These are phyloP conservation scores for Pythium insidiosum DNA, from an alignment of 352 stramenopile species.

Conservation along the genomic window DNA sequence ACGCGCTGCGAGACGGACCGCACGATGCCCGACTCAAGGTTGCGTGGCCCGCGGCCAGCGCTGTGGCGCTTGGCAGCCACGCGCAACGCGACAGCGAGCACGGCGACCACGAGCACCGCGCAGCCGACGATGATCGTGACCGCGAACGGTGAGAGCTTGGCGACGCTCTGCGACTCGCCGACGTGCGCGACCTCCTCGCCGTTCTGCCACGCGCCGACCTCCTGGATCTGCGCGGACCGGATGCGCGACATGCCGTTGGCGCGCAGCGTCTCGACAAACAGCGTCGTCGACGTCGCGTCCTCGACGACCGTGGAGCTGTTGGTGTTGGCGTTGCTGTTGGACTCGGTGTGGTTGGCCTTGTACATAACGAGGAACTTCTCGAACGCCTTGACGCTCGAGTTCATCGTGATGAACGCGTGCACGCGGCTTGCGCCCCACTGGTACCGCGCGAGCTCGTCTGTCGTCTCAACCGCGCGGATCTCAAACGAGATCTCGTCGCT, in stretches of 20 bases:
- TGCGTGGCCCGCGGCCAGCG: conserved; percentile 11
- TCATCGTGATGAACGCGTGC: conserved; percentile 26
- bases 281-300: not conserved
- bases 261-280: conserved; percentile 20
- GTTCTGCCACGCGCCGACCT: conserved; percentile 26
- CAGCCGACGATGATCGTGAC: conserved; percentile 20
- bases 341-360: conserved; percentile 16
- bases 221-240: conserved; percentile 23
- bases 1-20: conserved; percentile 15
- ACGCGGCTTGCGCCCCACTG: conserved; percentile 29
- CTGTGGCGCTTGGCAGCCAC: conserved; percentile 18
- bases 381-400: conserved; percentile 25
- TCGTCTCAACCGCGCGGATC: conserved; percentile 22
- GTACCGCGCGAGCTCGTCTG: conserved; percentile 18
- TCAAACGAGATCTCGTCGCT: conserved; percentile 18
- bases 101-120: conserved; percentile 19
- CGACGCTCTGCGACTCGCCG: conserved; percentile 11
- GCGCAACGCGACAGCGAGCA: conserved; percentile 22
- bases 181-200: conserved; percentile 27
- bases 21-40: conserved; percentile 15
- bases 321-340: no score
- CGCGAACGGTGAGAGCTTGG: conserved; percentile 15
- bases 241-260: conserved; percentile 24
- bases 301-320: not conserved
- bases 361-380: conserved; percentile 32